A percentile compares a stretch with the other conserved stretches of the same genome.
Conservation (phyloP, 2,329 filamentous ascomycete species). For the Tolypocladium ovalisporum region DNA sequence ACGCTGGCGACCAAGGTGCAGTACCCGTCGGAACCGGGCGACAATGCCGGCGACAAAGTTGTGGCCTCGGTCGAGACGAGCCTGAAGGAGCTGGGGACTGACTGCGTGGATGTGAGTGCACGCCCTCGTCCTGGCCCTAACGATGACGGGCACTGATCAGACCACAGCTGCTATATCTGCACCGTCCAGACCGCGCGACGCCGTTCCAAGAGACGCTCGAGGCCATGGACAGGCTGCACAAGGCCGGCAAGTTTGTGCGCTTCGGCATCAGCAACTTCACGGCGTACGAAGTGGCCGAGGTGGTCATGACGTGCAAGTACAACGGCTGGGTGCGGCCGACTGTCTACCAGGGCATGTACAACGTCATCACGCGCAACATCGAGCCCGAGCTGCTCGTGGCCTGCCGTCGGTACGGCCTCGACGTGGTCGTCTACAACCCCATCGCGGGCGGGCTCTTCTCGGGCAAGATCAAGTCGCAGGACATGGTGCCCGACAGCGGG, state of each 20-base stretch:
- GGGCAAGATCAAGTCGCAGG: conserved; percentile 63
- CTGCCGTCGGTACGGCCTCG: conserved; percentile 65
- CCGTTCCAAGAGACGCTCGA: conserved; percentile 73
- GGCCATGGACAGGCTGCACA: conserved; percentile 70
- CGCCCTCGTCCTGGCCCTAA: not conserved
- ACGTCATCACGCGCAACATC: conserved; percentile 64
- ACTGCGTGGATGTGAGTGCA: conserved; percentile 54
- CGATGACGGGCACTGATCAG: not conserved
- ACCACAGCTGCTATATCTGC: conserved; percentile 27
- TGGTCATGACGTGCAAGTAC: conserved; percentile 68
- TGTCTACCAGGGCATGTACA: conserved; percentile 84
- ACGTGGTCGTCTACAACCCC: conserved; percentile 75
- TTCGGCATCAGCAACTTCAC: conserved; percentile 79
- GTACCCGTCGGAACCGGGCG: conserved; percentile 51
- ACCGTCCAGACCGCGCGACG: conserved; percentile 43
- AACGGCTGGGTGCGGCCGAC: conserved; percentile 74
- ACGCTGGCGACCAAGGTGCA: conserved; percentile 65
- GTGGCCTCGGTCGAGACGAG: conserved; percentile 54
- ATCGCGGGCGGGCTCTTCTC: conserved; percentile 71
- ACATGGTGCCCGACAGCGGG: conserved; percentile 52
- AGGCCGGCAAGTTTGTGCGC: conserved; percentile 72
- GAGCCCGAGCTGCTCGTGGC: conserved; percentile 65
- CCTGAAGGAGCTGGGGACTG: conserved; percentile 59
- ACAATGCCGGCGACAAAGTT: conserved; percentile 54
- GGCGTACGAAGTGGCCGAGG: conserved; percentile 78